Evolutionary conservation across 2,329 filamentous ascomycete species (phyloP).

Genomic region (Lachnellula hyalina): DNA sequence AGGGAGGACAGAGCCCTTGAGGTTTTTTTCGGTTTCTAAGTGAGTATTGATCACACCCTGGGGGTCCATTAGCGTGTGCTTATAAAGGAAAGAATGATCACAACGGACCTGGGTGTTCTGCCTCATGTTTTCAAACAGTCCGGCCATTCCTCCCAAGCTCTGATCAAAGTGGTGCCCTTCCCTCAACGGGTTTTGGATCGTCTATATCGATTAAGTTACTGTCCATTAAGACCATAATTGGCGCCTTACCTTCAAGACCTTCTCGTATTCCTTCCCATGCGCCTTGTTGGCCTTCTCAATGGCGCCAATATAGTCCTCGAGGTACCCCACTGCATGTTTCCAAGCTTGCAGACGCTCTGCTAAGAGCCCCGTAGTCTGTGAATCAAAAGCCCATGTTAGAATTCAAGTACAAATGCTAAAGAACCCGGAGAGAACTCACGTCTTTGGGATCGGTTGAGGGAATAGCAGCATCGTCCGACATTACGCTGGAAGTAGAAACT

Average conservation of each 20-base stretch:
- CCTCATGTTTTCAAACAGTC: constrained; percentile 91
- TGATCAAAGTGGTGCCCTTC: constrained; percentile 94
- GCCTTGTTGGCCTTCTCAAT: constrained; percentile 82
- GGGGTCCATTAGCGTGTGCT: neutral
- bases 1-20: constrained; percentile 81
- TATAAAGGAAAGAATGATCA: neutral
- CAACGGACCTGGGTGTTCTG: constrained; percentile 69
- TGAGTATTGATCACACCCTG: constrained; percentile 84
- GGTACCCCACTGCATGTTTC: constrained; percentile 88
- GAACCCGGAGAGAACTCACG: constrained; percentile 20
- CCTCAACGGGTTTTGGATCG: constrained; percentile 76
- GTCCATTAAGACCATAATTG: neutral
- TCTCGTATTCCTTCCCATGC: constrained; percentile 92
- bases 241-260: constrained; percentile 69
- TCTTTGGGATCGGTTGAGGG: constrained; percentile 26
- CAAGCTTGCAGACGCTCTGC: constrained; percentile 85
- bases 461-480: constrained; percentile 28
- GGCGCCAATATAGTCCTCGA: constrained; percentile 76
- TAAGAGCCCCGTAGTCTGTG: constrained; percentile 73
- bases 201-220: constrained; percentile 41
- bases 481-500: constrained; percentile 18
- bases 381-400: constrained; percentile 5
- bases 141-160: constrained; percentile 76
- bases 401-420: neutral
- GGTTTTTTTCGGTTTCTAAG: constrained; percentile 81